phyloP scores from a whole-genome alignment of 768 basidiomycete genomes.

The Krasilnikovozyma curviuscula region DNA sequence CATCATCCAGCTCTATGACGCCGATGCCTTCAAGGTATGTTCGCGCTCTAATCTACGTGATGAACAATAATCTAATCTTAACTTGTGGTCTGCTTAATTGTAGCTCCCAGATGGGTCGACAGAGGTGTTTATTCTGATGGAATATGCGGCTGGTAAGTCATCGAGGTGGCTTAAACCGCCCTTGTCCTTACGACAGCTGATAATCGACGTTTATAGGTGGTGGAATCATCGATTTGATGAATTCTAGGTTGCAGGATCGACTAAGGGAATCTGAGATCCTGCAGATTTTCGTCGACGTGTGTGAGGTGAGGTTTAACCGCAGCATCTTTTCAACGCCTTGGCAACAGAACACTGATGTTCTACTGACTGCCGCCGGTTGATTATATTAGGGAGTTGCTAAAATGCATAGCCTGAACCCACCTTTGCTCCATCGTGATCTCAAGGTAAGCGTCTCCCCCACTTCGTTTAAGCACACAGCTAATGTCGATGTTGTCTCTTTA shows the following conservation, averaged over 20 bases:
- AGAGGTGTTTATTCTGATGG: slow-evolving; percentile 98
- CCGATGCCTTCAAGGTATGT: slow-evolving; percentile 23
- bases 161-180: neutral
- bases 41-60: neutral
- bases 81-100: neutral
- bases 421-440: slow-evolving; percentile 86
- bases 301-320: slow-evolving; percentile 36
- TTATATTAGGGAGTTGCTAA: slow-evolving; percentile 50
- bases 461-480: neutral
- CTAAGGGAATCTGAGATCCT: slow-evolving; percentile 90
- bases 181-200: neutral
- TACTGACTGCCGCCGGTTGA: neutral
- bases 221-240: slow-evolving; percentile 99
- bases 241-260: slow-evolving; percentile 79
- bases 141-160: slow-evolving; percentile 66
- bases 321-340: neutral
- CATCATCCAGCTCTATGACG: slow-evolving; percentile 89
- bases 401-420: slow-evolving; percentile 83
- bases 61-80: neutral
- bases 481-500: neutral
- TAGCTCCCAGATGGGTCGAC: slow-evolving; percentile 61
- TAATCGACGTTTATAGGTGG: slow-evolving; percentile 41
- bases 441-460: slow-evolving; percentile 32
- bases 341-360: neutral
- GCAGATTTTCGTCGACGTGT: slow-evolving; percentile 93